Base-by-base conservation (phyloP, 257 asterid species). In the Nicotiana tabacum region DNA sequence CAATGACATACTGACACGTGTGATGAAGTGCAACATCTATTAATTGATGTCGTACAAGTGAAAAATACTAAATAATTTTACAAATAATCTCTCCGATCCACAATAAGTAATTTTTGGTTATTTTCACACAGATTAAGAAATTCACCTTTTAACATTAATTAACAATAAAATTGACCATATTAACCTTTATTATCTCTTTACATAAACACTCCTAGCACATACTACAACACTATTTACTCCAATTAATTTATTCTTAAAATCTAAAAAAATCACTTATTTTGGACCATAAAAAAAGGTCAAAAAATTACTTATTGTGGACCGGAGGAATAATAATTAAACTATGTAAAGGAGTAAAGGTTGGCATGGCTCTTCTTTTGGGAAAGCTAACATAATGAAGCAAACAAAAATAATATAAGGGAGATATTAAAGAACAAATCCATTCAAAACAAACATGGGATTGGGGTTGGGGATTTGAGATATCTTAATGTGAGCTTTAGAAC, bases 291-390 rank as follows among this genome's bases (percentile, higher is more conserved):
- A 24, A 24, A 24, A 0, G 27, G 27, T 24, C 27, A 24, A 24
- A 24, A 24, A 24, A 24, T 24, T 24, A 24, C 27, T 24, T 24
- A 24, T 24, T 24, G 27, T 24, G 27, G 27, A 24, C 27, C 27
- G 1, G 27, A 24, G 27, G 27, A 24, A 24, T 24, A 24, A 4
- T 27, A 39, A 18, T 12, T 77, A 85, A 83, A 67, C 81, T 81
- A 87, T 82, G 68, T 69, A 13, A 46, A 13, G 80, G 46, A 21
- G 57, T 61, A 68, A 84, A 87, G 89, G 90, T 87, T 90, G 94
- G 91, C 86, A 87, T 84, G 88, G 88, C 90, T 88, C 88, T 90
- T 89, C 87, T 89, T 90, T 88, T 35, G 81, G 87, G 77, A 83
- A 89, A 84, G 39, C 66, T 62, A n/a, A 53, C 78, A 84, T 1